These are phyloP conservation scores for Pseudocercospora fijiensis DNA, from an alignment of 2,329 filamentous ascomycete genomes.

Conservation along the genomic window DNA sequence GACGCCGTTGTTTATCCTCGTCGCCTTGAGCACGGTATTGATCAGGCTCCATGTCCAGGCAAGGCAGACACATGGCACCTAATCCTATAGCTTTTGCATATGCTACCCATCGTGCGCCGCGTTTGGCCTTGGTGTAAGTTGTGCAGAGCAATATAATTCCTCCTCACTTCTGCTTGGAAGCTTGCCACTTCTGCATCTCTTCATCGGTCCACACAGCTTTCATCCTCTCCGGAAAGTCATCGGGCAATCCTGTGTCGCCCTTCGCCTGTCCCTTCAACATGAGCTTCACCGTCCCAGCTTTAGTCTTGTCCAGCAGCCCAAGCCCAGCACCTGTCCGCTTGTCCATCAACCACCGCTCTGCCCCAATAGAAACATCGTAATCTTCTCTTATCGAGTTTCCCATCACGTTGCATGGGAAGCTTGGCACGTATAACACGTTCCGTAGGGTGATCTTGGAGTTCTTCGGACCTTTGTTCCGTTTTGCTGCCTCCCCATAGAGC, in stretches of 20 bases:
- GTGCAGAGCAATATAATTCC: not conserved
- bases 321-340: slow-evolving; percentile 17
- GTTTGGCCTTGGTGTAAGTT: not conserved
- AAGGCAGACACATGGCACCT: too few species aligned
- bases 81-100: too few species aligned
- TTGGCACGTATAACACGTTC: slow-evolving; percentile 6
- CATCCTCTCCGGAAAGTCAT: slow-evolving; percentile 4
- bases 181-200: slow-evolving; percentile 14
- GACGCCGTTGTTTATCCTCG: too few species aligned
- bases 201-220: slow-evolving; percentile 15
- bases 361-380: slow-evolving; percentile 23
- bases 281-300: slow-evolving; percentile 11
- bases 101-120: too few species aligned
- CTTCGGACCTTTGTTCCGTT: slow-evolving; percentile 4
- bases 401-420: slow-evolving; percentile 17
- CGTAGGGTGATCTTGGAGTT: slow-evolving; percentile 12
- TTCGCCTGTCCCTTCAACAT: slow-evolving; percentile 17
- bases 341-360: slow-evolving; percentile 18
- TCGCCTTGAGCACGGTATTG: too few species aligned
- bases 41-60: too few species aligned
- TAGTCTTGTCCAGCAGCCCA: slow-evolving; percentile 22
- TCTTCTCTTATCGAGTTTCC: slow-evolving; percentile 18
- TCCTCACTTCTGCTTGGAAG: not conserved
- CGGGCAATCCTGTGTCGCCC: slow-evolving; percentile 11
- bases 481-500: slow-evolving; percentile 4